Evolutionary conservation across 371 early-diverging fungal genomes (phyloP).

Genomic region (Apophysomyces sp.): DNA sequence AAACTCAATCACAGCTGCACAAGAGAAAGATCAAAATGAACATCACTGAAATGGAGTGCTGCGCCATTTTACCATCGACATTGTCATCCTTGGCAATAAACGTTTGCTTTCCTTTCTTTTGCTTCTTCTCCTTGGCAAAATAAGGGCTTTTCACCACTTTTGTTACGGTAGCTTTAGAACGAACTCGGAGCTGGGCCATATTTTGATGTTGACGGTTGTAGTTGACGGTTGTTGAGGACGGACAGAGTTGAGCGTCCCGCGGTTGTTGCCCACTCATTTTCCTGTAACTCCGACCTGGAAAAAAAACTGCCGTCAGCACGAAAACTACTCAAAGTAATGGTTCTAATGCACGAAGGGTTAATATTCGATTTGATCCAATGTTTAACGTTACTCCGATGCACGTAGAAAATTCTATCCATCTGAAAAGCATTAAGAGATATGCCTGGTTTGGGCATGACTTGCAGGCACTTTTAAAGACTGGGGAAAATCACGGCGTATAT

Average conservation of each 20-base stretch:
- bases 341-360: no score
- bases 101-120: slow-evolving; percentile 5
- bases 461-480: no score
- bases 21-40: background rate
- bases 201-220: background rate
- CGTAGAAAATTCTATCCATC: no score
- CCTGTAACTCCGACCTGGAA: no score
- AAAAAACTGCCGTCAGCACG: no score
- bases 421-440: no score
- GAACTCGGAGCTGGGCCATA: background rate
- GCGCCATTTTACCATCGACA: slow-evolving; percentile 12
- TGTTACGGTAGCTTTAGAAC: background rate
- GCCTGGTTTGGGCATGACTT: no score
- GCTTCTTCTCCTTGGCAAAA: background rate
- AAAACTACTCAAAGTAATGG: no score
- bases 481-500: no score
- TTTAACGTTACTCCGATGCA: no score
- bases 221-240: background rate
- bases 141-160: background rate
- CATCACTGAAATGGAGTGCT: background rate
- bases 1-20: slow-evolving; percentile 32
- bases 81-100: slow-evolving; percentile 27
- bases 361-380: no score
- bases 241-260: background rate
- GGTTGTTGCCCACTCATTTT: no score